phyloP scores from a whole-genome alignment of 441 rosid genomes.

The Aleurites moluccanus region DNA sequence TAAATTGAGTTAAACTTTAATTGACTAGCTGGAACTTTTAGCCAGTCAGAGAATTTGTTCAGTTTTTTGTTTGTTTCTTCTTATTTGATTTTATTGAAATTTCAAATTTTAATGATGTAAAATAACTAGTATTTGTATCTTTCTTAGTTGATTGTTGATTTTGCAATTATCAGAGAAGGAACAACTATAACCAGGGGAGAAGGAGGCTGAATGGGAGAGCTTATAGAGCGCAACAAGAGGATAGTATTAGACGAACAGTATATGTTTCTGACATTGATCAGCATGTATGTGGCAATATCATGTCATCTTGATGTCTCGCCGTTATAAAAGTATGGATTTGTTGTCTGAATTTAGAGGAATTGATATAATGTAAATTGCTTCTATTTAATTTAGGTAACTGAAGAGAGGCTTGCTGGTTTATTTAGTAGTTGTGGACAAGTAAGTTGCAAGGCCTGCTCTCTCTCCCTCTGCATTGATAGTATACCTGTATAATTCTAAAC shows the following conservation, averaged over 20 bases:
- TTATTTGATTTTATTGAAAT: background rate
- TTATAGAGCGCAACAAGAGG: conserved; percentile 81
- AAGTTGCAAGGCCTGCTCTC: conserved; percentile 35
- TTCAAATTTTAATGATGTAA: background rate
- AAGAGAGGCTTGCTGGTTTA: conserved; percentile 92
- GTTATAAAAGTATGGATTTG: conserved; percentile 4
- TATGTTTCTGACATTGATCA: conserved; percentile 95
- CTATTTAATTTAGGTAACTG: conserved; percentile 68
- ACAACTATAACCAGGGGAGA: conserved; percentile 59
- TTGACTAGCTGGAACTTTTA: background rate
- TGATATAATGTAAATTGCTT: background rate
- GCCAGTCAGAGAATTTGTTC: no score
- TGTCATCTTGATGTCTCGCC: conserved; percentile 13
- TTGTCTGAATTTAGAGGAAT: conserved; percentile 8
- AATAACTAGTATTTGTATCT: background rate
- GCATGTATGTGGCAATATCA: conserved; percentile 54
- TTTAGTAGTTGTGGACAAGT: conserved; percentile 89
- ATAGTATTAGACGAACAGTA: conserved; percentile 80
- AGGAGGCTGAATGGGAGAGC: conserved; percentile 67
- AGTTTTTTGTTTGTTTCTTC: background rate
- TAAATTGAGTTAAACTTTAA: background rate
- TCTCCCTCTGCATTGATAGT: background rate
- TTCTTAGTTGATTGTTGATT: conserved; percentile 26
- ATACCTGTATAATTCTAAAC: background rate
- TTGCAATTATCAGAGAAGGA: conserved; percentile 57